These are phyloP conservation scores for Hirschioporus abietinus DNA, from an alignment of 768 basidiomycete species.

Conservation along the genomic window DNA sequence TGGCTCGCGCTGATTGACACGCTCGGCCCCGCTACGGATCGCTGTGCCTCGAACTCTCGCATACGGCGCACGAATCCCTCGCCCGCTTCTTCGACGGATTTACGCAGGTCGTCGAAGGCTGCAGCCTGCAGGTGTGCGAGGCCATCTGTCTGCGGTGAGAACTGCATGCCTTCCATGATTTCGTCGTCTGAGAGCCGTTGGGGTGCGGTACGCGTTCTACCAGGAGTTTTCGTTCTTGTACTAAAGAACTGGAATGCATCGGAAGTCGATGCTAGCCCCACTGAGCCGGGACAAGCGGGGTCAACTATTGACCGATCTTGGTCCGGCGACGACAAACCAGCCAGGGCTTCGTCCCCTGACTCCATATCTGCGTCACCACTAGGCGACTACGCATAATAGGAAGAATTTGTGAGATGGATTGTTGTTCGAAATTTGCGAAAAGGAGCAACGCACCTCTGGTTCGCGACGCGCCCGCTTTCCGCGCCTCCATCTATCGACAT, in stretches of 20 bases:
- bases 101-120: conserved; percentile 62
- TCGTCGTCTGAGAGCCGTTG: conserved; percentile 8
- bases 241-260: conserved; percentile 45
- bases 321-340: conserved; percentile 21
- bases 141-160: conserved; percentile 17
- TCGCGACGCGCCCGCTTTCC: conserved; percentile 51
- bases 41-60: conserved; percentile 62
- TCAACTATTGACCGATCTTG: conserved; percentile 21
- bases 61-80: conserved; percentile 67
- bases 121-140: conserved; percentile 47
- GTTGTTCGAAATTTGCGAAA: conserved; percentile 11
- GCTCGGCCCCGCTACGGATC: conserved; percentile 31
- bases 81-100: conserved; percentile 56
- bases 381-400: conserved; percentile 12
- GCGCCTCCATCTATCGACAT: conserved; percentile 47
- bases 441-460: conserved; percentile 6
- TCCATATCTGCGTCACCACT: conserved; percentile 19
- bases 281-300: conserved; percentile 26
- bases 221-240: conserved; percentile 13
- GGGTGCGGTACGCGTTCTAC: conserved; percentile 7
- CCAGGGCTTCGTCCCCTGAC: conserved; percentile 24
- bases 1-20: conserved; percentile 29
- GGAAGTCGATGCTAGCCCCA: conserved; percentile 41
- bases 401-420: conserved; percentile 7
- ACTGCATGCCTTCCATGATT: conserved; percentile 9